A percentile compares a stretch with the other conserved stretches of the same genome.
phyloP scores from a whole-genome alignment of 139 green algal species.

The Tetraselmis chui region DNA sequence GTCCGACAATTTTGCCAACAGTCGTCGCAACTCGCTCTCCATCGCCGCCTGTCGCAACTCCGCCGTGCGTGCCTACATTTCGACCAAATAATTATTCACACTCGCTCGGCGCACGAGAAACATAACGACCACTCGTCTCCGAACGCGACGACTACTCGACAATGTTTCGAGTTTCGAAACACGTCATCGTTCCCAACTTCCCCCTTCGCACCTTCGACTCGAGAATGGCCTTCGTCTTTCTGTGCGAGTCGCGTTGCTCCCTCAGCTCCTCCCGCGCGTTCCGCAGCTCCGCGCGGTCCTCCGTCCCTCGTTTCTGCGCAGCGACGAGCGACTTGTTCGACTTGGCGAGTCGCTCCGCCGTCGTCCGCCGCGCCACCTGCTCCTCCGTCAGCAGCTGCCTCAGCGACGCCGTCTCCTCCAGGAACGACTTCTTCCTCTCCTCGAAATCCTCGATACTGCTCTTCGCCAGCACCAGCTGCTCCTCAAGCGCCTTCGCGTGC shows the following conservation, averaged over 20 bases:
- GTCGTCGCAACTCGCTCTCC: background rate
- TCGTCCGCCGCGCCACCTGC: background rate
- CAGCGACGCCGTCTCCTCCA: background rate
- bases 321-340: background rate
- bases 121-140: too few relatives aligned
- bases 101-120: too few relatives aligned
- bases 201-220: background rate
- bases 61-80: background rate
- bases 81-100: too few relatives aligned
- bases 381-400: background rate
- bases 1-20: background rate
- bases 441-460: background rate
- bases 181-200: too few relatives aligned
- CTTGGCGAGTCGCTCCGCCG: background rate
- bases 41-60: background rate
- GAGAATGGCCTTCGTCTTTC: background rate
- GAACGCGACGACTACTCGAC: too few relatives aligned
- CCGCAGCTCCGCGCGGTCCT: background rate
- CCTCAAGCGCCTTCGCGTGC: background rate
- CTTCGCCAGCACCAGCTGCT: background rate
- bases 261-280: background rate
- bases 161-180: too few relatives aligned
- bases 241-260: background rate
- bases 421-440: background rate
- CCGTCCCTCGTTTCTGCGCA: background rate